Evolutionary conservation across 192 early-diverging fungal genomes (phyloP).

Genomic region (Coemansia javaensis): DNA sequence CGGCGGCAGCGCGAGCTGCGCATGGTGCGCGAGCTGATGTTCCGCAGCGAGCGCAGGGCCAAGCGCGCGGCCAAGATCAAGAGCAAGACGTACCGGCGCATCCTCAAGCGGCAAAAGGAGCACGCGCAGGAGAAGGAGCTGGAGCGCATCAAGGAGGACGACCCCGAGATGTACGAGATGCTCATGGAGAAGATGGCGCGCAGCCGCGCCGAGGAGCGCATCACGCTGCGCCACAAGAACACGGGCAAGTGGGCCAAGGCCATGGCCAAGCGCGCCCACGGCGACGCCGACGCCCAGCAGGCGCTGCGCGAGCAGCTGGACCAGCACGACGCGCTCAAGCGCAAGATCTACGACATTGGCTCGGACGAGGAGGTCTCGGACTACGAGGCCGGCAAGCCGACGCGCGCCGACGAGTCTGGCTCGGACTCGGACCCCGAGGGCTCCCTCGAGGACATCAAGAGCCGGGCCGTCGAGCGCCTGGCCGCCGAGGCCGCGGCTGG

Average conservation of each 20-base stretch:
- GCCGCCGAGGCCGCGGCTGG: constrained; percentile 8
- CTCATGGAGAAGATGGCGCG: constrained; percentile 36
- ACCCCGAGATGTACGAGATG: constrained; percentile 55
- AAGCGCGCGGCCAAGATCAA: constrained; percentile 96
- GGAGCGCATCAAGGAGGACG: constrained; percentile 64
- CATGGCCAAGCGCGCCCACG: constrained; percentile 56
- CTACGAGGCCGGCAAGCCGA: constrained; percentile 42
- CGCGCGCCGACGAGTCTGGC: constrained; percentile 26
- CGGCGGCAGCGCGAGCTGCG: constrained; percentile 72
- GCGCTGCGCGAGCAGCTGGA: constrained; percentile 82
- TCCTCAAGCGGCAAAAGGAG: constrained; percentile 75
- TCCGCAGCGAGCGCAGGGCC: constrained; percentile 85
- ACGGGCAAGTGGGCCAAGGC: constrained; percentile 95
- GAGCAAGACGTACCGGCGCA: constrained; percentile 89
- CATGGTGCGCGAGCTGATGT: constrained; percentile 89
- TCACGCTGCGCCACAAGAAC: constrained; percentile 91
- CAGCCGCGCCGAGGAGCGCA: constrained; percentile 80
- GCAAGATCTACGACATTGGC: constrained; percentile 71
- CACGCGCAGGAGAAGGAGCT: constrained; percentile 58
- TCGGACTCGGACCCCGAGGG: constrained; percentile 17
- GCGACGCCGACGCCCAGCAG: constrained; percentile 61
- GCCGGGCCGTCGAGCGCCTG: constrained; percentile 8
- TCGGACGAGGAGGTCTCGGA: constrained; percentile 55
- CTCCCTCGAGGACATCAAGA: constrained; percentile 15
- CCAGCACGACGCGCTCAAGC: constrained; percentile 68